Percentiles rank a stretch among this genome's conserved stretches.
Conservation (phyloP, 2,329 filamentous ascomycete genomes). For the Neopestalotiopsis sp. region DNA sequence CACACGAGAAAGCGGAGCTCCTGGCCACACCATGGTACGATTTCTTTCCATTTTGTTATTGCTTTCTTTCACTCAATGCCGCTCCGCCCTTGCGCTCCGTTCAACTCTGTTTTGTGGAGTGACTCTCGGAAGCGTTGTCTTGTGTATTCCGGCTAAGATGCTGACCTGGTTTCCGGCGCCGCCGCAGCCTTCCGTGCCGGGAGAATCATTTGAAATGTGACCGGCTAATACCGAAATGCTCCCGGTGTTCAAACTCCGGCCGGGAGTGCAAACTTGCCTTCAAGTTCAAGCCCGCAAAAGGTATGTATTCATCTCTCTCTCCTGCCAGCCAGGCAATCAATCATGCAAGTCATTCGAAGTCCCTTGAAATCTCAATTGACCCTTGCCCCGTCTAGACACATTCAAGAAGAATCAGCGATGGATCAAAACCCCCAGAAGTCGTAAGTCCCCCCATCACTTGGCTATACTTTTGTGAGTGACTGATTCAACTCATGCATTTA, state of each 20-base stretch:
- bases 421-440: constrained; percentile 33
- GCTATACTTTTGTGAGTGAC: not conserved
- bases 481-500: not conserved
- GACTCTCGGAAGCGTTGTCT: not conserved
- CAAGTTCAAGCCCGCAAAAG: constrained; percentile 40
- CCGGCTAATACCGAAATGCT: constrained; percentile 39
- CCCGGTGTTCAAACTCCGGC: constrained; percentile 37
- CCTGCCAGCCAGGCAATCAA: not conserved
- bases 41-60: not conserved
- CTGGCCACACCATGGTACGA: constrained; percentile 41
- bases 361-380: not conserved
- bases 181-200: constrained; percentile 49
- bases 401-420: constrained; percentile 37
- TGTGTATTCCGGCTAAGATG: not conserved
- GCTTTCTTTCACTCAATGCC: not conserved
- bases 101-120: constrained; percentile 16
- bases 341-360: not conserved
- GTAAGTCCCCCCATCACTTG: constrained; percentile 25
- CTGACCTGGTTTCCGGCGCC: constrained; percentile 11
- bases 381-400: constrained; percentile 23
- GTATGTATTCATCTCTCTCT: constrained; percentile 23
- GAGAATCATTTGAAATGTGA: constrained; percentile 55
- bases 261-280: constrained; percentile 39
- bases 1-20: constrained; percentile 35
- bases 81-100: constrained; percentile 1